Evolutionary conservation across 306 rosid genomes (phyloP).

Genomic region (Castanea crenata): DNA sequence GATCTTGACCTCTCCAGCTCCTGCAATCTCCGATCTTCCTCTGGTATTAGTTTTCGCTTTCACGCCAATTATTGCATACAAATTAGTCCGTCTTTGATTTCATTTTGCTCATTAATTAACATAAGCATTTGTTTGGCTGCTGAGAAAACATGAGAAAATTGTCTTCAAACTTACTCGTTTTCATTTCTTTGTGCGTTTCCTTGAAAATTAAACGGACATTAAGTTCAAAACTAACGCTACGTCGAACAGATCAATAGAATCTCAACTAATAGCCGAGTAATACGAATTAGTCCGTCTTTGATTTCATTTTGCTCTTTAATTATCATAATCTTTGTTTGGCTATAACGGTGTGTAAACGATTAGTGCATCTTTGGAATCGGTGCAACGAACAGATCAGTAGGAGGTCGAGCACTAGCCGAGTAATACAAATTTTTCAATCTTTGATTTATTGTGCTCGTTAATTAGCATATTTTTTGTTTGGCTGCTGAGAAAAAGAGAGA

Average conservation of each 20-base stretch:
- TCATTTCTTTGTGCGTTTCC: conserved; percentile 8
- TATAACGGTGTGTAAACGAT: not conserved
- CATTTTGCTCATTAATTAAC: not conserved
- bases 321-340: not conserved
- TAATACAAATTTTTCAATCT: conserved; percentile 15
- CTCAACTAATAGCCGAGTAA: conserved; percentile 51
- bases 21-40: conserved; percentile 79
- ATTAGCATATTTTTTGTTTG: not conserved
- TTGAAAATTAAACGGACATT: not conserved
- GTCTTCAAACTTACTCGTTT: not conserved
- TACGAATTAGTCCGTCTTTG: not conserved
- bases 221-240: not conserved
- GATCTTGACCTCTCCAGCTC: conserved; percentile 59
- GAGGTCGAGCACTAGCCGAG: conserved; percentile 53
- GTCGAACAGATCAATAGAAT: conserved; percentile 58
- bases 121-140: not conserved
- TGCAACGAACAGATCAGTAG: conserved; percentile 49
- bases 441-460: not conserved
- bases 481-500: not conserved
- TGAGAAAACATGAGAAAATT: not conserved
- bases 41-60: conserved; percentile 35
- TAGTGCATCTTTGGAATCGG: not conserved
- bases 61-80: not conserved
- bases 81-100: not conserved
- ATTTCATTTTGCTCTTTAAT: not conserved